Evolutionary conservation across 2,329 filamentous ascomycete genomes (phyloP).

Genomic region (Sclerotinia nivalis): DNA sequence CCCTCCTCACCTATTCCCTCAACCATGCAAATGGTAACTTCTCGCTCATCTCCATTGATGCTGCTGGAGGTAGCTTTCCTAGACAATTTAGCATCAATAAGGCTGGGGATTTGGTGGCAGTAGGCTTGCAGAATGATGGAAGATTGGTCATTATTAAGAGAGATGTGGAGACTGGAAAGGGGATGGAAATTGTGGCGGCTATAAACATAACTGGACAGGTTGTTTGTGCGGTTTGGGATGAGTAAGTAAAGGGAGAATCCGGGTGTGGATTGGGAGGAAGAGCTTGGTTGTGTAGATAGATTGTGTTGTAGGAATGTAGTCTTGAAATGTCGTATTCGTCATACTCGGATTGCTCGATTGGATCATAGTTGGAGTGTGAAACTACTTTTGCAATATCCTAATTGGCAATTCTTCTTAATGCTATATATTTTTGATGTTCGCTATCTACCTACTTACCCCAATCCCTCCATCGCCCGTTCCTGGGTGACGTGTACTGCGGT

Average conservation of each 20-base stretch:
- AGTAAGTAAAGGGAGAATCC: slow-evolving; percentile 22
- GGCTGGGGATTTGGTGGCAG: slow-evolving; percentile 47
- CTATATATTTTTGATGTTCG: no score
- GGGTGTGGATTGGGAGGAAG: no score
- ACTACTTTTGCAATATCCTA: no score
- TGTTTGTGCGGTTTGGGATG: slow-evolving; percentile 38
- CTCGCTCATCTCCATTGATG: slow-evolving; percentile 47
- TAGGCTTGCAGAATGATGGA: slow-evolving; percentile 48
- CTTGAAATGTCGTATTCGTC: no score
- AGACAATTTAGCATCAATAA: slow-evolving; percentile 50
- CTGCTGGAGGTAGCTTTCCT: slow-evolving; percentile 49
- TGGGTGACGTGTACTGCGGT: no score
- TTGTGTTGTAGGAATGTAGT: no score
- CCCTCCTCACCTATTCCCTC: slow-evolving; percentile 63
- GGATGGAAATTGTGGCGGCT: slow-evolving; percentile 34
- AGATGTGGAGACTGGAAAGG: slow-evolving; percentile 45
- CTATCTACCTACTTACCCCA: no score
- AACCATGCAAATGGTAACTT: slow-evolving; percentile 48
- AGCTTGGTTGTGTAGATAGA: no score
- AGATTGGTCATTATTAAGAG: slow-evolving; percentile 47
- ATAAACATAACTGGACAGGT: slow-evolving; percentile 34
- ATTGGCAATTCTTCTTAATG: no score
- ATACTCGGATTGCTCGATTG: no score
- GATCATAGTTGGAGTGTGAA: no score
- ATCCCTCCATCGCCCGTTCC: no score